Base-by-base conservation (phyloP, 148 eudicot species). In the Polygonum maritimum region DNA sequence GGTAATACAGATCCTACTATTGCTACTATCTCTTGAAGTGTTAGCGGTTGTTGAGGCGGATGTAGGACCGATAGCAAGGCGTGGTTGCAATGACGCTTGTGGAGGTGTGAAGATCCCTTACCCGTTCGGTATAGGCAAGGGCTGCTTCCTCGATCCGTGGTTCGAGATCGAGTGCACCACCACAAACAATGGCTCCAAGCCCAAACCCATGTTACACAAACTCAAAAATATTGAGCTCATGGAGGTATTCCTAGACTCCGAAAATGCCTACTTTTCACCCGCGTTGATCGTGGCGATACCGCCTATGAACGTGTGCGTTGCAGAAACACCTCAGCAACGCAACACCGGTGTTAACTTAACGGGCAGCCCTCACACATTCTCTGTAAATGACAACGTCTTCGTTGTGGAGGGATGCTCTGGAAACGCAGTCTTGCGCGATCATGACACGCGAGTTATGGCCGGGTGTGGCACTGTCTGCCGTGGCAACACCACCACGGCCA, bases 391-490 rank as follows among this genome's bases (percentile, higher is more conserved):
- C 14, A 72, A 72, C 7, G 75, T 47, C 9, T 44, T 72, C 51
- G 7, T 72, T 2, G 9, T 48, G 36, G 75, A 44, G 5, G 75
- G 75, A 1, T 72, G 75, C 18, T 4, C 39, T 9, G 35, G 54
- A 2, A 72, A 54, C 19, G 33, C 38, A 3, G 52, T 72, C 16
- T 47, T 48, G 48, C 4, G 9, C 0, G 31, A 72, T 13, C 75
- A 72, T 7, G 7, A 35, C 54, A 33, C 13, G 5, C 22, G 3
- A 21, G 1, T 5, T 72, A 72, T 9, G 38, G 75, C 75, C 1
- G 54, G 51, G 52, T 72, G 75, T 72, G 75, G 18, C 5, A 44
- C 75, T 5, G 75, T 72, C 47, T 72, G 75, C 36, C 48, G 22
- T 2, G 35, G 70, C 70, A 31, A 31, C 39, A 62, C 31, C 69